Conservation (phyloP, 805 yeast genomes). For the Starmera amethionina region DNA sequence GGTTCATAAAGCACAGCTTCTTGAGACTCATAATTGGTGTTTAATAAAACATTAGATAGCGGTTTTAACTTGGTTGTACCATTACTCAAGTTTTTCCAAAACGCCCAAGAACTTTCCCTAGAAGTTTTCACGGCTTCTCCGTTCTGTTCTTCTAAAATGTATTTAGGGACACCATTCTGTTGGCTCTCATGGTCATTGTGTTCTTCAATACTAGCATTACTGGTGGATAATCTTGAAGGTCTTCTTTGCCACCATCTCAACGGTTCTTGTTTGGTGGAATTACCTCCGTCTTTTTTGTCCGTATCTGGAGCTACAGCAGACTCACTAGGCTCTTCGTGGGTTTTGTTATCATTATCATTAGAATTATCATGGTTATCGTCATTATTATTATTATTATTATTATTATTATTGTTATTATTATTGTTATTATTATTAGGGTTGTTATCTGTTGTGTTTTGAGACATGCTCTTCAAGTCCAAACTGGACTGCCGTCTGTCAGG, state of each 20-base stretch:
- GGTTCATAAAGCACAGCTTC: conserved; percentile 19
- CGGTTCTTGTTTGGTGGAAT: no score
- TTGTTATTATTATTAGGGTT: not conserved
- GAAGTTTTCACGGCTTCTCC: not conserved
- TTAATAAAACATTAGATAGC: conserved; percentile 8
- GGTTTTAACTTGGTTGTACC: not conserved
- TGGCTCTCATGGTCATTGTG: no score
- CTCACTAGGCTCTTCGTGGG: no score
- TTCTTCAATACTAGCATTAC: no score
- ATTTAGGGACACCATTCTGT: not conserved
- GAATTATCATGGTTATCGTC: not conserved
- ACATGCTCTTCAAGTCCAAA: not conserved
- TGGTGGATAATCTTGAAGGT: no score
- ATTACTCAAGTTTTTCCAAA: conserved; percentile 12
- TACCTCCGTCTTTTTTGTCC: no score
- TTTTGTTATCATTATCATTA: not conserved
- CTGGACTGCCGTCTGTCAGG: not conserved
- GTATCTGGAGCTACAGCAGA: no score
- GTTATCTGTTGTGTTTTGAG: not conserved
- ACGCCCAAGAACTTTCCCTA: conserved; percentile 15
- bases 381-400: not conserved
- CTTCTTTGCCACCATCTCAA: no score
- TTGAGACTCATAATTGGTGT: conserved; percentile 4
- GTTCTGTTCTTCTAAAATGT: not conserved
- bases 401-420: not conserved